These are phyloP conservation scores for Blastomyces gilchristii DNA, from an alignment of 2,329 filamentous ascomycete species.

Conservation along the genomic window DNA sequence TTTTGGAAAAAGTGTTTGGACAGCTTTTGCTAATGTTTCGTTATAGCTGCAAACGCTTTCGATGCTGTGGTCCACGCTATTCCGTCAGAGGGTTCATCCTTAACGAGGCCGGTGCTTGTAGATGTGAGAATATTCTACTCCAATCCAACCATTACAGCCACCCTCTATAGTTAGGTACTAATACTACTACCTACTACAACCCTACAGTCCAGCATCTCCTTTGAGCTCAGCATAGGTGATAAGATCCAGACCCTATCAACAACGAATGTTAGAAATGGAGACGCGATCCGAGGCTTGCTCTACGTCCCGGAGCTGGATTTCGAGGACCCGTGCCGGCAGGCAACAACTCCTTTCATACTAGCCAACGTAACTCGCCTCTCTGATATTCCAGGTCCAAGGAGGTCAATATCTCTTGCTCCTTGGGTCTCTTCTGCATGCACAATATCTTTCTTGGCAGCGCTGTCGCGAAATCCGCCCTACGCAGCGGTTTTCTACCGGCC, in stretches of 20 bases:
- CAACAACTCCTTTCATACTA: conserved; percentile 58
- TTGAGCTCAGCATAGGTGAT: conserved; percentile 29
- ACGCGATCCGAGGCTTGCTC: conserved; percentile 63
- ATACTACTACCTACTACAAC: conserved; percentile 6
- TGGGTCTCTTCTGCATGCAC: conserved; percentile 73
- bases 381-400: conserved; percentile 61
- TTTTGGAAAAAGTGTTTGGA: neutral
- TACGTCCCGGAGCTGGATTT: conserved; percentile 65
- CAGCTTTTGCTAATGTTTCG: neutral
- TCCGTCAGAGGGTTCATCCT: neutral
- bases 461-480: conserved; percentile 52
- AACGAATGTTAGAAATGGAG: conserved; percentile 51
- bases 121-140: conserved; percentile 2
- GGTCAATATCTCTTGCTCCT: conserved; percentile 71
- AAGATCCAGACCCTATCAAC: conserved; percentile 69
- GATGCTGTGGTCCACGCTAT: conserved; percentile 2
- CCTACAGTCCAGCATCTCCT: conserved; percentile 14
- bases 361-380: conserved; percentile 60
- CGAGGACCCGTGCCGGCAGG: conserved; percentile 52
- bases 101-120: neutral
- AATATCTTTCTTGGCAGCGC: conserved; percentile 55
- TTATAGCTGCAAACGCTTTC: conserved; percentile 2
- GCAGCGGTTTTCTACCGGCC: conserved; percentile 49
- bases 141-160: neutral
- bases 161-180: neutral